Evolutionary conservation across 257 asterid species (phyloP).

Genomic region (Solanum phureja): DNA sequence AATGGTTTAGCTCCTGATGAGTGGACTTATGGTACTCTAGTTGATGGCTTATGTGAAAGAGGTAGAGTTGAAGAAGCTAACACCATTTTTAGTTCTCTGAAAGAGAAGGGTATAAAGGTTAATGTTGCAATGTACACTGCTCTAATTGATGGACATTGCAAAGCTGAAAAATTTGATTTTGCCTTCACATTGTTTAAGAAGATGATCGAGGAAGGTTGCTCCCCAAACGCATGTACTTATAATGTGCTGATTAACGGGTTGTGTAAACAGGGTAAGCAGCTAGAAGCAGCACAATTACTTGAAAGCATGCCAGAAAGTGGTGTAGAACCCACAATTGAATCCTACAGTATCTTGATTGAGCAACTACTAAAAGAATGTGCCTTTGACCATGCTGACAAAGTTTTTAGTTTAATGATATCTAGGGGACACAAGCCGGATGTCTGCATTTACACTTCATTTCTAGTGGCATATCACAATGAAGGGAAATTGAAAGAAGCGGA

Average conservation of each 20-base stretch:
- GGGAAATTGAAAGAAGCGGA: constrained; percentile 67
- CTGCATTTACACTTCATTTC: constrained; percentile 63
- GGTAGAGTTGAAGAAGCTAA: constrained; percentile 48
- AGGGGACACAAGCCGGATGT: constrained; percentile 55
- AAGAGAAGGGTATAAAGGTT: constrained; percentile 33
- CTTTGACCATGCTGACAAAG: constrained; percentile 39
- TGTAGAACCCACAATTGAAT: constrained; percentile 39
- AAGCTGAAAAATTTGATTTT: constrained; percentile 31
- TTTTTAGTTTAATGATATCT: constrained; percentile 37
- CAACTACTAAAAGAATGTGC: constrained; percentile 50
- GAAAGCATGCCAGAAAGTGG: constrained; percentile 45
- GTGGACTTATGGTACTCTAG: constrained; percentile 47
- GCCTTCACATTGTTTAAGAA: constrained; percentile 44
- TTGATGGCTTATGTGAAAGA: constrained; percentile 46
- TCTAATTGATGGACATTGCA: constrained; percentile 51
- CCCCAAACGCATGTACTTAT: constrained; percentile 44
- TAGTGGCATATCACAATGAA: constrained; percentile 66
- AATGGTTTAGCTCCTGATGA: constrained; percentile 45
- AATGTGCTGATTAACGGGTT: constrained; percentile 56
- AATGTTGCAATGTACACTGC: constrained; percentile 48
- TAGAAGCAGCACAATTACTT: constrained; percentile 35
- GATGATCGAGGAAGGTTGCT: constrained; percentile 40
- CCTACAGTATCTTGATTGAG: constrained; percentile 52
- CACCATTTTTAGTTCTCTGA: constrained; percentile 32
- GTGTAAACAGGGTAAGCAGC: constrained; percentile 41